Percentiles rank a stretch among this genome's conserved stretches.
Conservation (phyloP, 768 basidiomycete species). For the Boletus barrowsii region DNA sequence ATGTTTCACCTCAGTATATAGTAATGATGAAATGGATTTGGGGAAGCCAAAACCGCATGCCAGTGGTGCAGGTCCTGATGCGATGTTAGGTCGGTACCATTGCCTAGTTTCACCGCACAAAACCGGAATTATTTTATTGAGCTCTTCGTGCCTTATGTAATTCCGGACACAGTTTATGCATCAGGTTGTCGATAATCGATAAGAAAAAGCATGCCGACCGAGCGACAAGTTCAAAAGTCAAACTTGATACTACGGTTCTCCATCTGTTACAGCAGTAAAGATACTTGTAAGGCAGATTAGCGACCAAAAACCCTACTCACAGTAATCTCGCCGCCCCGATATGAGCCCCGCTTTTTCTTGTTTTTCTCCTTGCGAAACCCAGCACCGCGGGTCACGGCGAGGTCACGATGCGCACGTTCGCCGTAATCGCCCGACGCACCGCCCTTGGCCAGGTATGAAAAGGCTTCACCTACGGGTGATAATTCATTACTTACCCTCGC, state of each 20-base stretch:
- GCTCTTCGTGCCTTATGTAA: too few relatives aligned
- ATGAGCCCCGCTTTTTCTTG: constrained; percentile 97
- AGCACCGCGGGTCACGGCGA: constrained; percentile 90
- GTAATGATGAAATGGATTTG: not conserved
- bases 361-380: constrained; percentile 99
- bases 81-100: too few relatives aligned
- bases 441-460: constrained; percentile 39
- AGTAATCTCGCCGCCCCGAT: constrained; percentile 93
- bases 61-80: not conserved
- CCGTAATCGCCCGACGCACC: constrained; percentile 82
- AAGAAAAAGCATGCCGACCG: not conserved
- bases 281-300: not conserved
- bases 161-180: too few relatives aligned
- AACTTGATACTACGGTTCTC: constrained; percentile 89
- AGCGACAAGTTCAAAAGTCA: constrained; percentile 33
- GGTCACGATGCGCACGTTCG: constrained; percentile 74
- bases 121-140: too few relatives aligned
- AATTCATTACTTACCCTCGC: constrained; percentile 56
- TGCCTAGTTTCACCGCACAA: too few relatives aligned
- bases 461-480: not conserved
- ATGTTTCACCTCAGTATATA: too few relatives aligned
- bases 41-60: not conserved
- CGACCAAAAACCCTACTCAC: constrained; percentile 41
- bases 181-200: too few relatives aligned
- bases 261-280: constrained; percentile 45